Base-by-base conservation (phyloP, 192 early-diverging fungal genomes). In the Coemansia sp. region DNA sequence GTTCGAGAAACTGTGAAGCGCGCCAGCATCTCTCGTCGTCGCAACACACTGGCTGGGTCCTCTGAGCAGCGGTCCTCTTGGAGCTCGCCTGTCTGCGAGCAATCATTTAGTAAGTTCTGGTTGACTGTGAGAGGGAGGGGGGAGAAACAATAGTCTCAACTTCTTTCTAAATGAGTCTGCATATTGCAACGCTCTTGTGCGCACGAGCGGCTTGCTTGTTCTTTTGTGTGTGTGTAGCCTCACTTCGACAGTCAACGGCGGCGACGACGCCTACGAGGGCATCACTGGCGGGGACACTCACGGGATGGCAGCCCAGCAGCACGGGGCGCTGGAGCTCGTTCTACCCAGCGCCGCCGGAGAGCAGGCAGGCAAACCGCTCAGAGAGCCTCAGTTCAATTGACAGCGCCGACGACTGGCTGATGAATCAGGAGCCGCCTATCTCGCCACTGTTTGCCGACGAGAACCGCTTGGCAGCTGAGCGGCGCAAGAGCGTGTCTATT, bases 391-490 rank as follows among this genome's bases (percentile, higher is more conserved):
- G 63, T 5, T 60, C 33, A 10, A 30, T 23, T 7, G 46, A 19
- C 32, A 47, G 39, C 32, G 39, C 59, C 30, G 50, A 66, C 17
- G 78, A 80, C 40, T 80, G 78, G 78, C 69, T 80, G 58, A 53
- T 62, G 11, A 68, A 71, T 60, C 78, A 80, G 63, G 66, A 75
- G 60, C 78, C 78, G 26, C 78, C 78, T 21, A 47, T 69, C 42
- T 80, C 78, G 55, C 78, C 78, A 33, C 59, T 80, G 4, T 80
- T 80, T 62, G 66, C 69, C 6, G 70, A 59, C 6, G 75, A 80
- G 63, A 49, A 72, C 49, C 61, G 33, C 4, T 10, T 47, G 57
- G 58, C 66, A 14, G 49, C 28, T 16, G 43, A 46, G 28, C 52
- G 21, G 23, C 52, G 52, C 13, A 55, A 55, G 52, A 55, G 26